Evolutionary conservation across 75 land plant genomes (phyloP).

Genomic region (Azolla pinnata): DNA sequence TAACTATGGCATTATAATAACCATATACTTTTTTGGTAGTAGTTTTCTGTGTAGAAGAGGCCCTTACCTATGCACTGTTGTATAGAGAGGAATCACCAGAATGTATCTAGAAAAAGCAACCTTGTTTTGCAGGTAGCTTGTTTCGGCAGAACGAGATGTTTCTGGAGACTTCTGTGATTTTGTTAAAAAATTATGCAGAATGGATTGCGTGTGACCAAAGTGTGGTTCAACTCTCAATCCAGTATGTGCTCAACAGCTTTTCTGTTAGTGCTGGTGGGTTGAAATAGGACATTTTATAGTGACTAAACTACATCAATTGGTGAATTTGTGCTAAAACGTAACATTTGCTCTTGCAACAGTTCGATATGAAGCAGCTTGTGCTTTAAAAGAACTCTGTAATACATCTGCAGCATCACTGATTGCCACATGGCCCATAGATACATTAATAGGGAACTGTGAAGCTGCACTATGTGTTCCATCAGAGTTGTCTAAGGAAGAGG

Average conservation of each 20-base stretch:
- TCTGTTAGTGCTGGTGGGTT: not conserved
- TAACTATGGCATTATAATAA: too few relatives aligned
- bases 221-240: not conserved
- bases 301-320: not conserved
- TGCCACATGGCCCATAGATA: conserved; percentile 3
- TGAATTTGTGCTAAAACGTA: too few relatives aligned
- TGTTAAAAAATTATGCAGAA: conserved; percentile 16
- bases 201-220: conserved; percentile 8
- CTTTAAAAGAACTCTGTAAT: conserved; percentile 11
- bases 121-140: conserved; percentile 4
- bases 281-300: not conserved
- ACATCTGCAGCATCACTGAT: conserved; percentile 14
- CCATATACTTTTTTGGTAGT: too few relatives aligned
- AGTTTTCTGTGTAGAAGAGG: too few relatives aligned
- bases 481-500: conserved; percentile 6
- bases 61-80: too few relatives aligned
- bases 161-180: conserved; percentile 3
- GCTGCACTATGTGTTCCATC: conserved; percentile 10
- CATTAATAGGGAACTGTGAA: conserved; percentile 21
- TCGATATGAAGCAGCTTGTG: conserved; percentile 10
- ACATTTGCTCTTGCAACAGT: conserved; percentile 6
- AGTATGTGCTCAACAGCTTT: not conserved
- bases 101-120: not conserved
- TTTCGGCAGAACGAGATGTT: conserved; percentile 8
- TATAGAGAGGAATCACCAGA: too few relatives aligned